A percentile compares a stretch with the other conserved stretches of the same genome.
phyloP scores from a whole-genome alignment of 345 rosid species.

The Eutrema yunnanense region DNA sequence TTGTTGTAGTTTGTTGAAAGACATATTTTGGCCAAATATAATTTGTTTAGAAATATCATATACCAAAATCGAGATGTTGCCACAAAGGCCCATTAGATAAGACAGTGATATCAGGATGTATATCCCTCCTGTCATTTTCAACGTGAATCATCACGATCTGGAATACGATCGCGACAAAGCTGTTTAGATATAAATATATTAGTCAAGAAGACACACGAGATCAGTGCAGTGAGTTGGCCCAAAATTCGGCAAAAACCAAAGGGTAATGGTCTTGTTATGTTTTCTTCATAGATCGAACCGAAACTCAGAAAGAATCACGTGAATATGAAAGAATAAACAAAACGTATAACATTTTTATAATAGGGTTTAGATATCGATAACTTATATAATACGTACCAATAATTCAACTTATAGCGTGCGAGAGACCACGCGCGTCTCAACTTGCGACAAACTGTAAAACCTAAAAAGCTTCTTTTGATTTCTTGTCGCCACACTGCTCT shows the following conservation, averaged over 20 bases:
- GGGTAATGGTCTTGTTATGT: background rate
- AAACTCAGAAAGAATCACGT: background rate
- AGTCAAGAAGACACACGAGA: background rate
- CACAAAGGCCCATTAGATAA: background rate
- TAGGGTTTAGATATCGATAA: background rate
- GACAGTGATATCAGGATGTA: background rate
- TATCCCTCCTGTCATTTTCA: constrained; percentile 13
- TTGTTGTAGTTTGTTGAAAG: too few relatives aligned
- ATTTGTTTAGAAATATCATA: background rate
- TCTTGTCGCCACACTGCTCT: constrained; percentile 4
- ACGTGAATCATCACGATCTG: constrained; percentile 16
- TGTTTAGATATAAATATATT: background rate
- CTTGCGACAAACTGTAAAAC: constrained; percentile 7
- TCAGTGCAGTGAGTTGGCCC: background rate
- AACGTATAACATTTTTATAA: background rate
- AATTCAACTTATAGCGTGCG: background rate
- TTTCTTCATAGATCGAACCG: background rate
- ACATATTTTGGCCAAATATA: background rate
- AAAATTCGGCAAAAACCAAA: background rate
- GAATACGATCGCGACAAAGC: background rate
- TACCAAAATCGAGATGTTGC: background rate
- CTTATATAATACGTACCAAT: background rate
- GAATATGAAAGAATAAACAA: background rate
- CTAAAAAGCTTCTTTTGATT: constrained; percentile 5
- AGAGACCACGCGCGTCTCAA: constrained; percentile 1